Evolutionary conservation across 371 early-diverging fungal species (phyloP).

Genomic region (Circinella umbellata): DNA sequence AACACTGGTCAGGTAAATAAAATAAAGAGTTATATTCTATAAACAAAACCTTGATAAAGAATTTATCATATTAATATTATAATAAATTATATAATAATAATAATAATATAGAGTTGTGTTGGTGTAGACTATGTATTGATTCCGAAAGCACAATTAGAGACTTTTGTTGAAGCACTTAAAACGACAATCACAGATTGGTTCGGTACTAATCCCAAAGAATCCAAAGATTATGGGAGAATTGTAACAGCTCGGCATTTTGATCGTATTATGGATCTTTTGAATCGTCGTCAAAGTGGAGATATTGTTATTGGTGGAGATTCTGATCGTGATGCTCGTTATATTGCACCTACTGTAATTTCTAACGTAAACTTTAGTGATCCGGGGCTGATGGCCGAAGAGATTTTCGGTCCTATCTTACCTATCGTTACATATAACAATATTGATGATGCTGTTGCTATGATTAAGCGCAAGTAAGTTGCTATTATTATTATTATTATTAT

Average conservation of each 20-base stretch:
- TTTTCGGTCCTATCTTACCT: slow-evolving; percentile 88
- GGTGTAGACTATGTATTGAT: slow-evolving; percentile 85
- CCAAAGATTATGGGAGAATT: slow-evolving; percentile 68
- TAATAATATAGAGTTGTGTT: slow-evolving; percentile 69
- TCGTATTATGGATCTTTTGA: slow-evolving; percentile 64
- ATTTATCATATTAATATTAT: background rate
- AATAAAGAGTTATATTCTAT: background rate
- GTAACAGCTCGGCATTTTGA: slow-evolving; percentile 73
- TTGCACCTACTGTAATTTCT: slow-evolving; percentile 22
- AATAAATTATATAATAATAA: background rate
- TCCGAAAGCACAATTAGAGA: slow-evolving; percentile 48
- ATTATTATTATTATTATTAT: slow-evolving; percentile 46
- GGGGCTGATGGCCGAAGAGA: slow-evolving; percentile 46
- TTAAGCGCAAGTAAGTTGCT: slow-evolving; percentile 30
- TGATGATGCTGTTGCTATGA: slow-evolving; percentile 29
- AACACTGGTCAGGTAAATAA: slow-evolving; percentile 78
- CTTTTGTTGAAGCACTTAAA: slow-evolving; percentile 55
- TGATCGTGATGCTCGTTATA: slow-evolving; percentile 24
- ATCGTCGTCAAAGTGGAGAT: slow-evolving; percentile 48
- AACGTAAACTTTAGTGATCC: slow-evolving; percentile 23
- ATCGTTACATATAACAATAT: slow-evolving; percentile 25
- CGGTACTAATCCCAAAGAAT: slow-evolving; percentile 53
- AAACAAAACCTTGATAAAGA: background rate
- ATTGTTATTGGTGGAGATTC: slow-evolving; percentile 48
- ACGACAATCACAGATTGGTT: slow-evolving; percentile 53